Evolutionary conservation across 176 grass and related monocot species (phyloP).

Genomic region (Oryza officinalis): DNA sequence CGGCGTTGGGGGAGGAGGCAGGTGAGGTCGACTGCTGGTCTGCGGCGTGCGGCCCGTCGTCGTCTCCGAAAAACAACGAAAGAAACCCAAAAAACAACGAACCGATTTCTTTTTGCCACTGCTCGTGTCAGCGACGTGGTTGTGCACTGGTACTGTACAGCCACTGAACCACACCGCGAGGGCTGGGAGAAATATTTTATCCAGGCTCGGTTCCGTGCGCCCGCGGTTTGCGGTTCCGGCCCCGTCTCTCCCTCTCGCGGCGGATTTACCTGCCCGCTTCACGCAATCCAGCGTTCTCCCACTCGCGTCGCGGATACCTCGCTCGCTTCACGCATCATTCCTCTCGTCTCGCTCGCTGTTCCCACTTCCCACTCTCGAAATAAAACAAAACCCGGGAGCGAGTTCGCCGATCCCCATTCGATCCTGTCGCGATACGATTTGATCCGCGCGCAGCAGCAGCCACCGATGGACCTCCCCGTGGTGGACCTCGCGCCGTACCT

Average conservation of each 20-base stretch:
- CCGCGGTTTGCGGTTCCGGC: slow-evolving; percentile 30
- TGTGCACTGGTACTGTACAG: no score
- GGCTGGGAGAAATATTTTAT: slow-evolving; percentile 27
- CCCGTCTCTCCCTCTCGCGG: slow-evolving; percentile 12
- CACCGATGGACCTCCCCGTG: slow-evolving; percentile 75
- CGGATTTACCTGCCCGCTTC: no score
- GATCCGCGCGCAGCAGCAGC: slow-evolving; percentile 1
- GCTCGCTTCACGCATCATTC: slow-evolving; percentile 42
- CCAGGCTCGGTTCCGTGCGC: slow-evolving; percentile 42
- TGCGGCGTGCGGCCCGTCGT: no score
- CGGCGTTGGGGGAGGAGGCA: no score
- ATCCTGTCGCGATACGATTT: background rate
- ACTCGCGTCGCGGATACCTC: background rate
- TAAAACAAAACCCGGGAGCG: background rate
- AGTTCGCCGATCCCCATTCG: background rate
- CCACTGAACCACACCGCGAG: background rate
- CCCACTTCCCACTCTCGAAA: background rate
- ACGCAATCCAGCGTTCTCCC: background rate
- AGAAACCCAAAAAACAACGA: no score
- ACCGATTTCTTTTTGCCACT: no score
- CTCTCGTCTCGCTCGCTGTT: background rate
- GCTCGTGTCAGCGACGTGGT: no score
- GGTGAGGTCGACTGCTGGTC: no score
- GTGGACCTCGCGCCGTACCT: slow-evolving; percentile 91
- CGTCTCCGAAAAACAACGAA: no score